Conservation (phyloP, 345 rosid species). For the Clausena lansium region DNA sequence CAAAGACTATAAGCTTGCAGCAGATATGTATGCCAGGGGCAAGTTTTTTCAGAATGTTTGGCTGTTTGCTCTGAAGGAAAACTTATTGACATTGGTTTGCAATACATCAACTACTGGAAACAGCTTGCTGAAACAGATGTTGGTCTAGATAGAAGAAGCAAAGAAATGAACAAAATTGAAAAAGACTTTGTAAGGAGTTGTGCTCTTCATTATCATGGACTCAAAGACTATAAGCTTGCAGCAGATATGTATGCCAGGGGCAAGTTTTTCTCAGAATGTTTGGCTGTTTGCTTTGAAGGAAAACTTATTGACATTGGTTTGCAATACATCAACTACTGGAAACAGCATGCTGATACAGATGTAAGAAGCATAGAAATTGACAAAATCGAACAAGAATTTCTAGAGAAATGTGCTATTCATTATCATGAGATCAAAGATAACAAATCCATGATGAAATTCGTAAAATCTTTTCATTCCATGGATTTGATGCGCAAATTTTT, state of each 20-base stretch:
- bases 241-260: conserved; percentile 42
- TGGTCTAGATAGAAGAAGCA: conserved; percentile 11
- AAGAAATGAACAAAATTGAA: conserved; percentile 28
- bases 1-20: conserved; percentile 33
- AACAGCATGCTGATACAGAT: conserved; percentile 16
- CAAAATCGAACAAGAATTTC: conserved; percentile 31
- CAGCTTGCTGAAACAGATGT: conserved; percentile 14
- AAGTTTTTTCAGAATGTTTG: conserved; percentile 34
- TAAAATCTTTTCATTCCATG: conserved; percentile 28
- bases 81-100: conserved; percentile 40
- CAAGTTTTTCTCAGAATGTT: conserved; percentile 32
- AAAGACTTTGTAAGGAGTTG: conserved; percentile 35
- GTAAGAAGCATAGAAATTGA: conserved; percentile 27
- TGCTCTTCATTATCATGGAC: conserved; percentile 34
- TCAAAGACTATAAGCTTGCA: conserved; percentile 34
- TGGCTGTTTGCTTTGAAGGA: conserved; percentile 33
- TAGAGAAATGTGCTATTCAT: conserved; percentile 40
- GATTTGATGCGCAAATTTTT: conserved; percentile 29
- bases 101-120: conserved; percentile 37
- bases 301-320: conserved; percentile 41
- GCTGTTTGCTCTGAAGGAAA: conserved; percentile 33
- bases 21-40: conserved; percentile 38
- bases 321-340: conserved; percentile 37
- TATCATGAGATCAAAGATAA: conserved; percentile 25
- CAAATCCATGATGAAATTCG: conserved; percentile 33